These are phyloP conservation scores for Cupressus sempervirens DNA, from an alignment of 75 land plant species.

Conservation along the genomic window DNA sequence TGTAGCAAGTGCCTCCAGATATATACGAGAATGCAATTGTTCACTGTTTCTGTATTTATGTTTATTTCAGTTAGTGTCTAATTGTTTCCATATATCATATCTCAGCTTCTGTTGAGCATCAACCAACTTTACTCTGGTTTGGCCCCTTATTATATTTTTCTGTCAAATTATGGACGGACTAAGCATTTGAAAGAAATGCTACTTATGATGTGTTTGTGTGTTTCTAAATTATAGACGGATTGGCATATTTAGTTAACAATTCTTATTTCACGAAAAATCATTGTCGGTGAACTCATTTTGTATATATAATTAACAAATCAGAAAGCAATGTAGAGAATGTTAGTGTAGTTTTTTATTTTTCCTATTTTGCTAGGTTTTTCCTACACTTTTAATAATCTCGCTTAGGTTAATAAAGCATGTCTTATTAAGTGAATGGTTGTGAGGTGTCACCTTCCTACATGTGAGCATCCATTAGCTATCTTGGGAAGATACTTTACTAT, in stretches of 20 bases:
- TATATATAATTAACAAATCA: not conserved
- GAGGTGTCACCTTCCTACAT: too few species aligned
- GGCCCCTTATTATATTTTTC: not conserved
- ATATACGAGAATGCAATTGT: not conserved
- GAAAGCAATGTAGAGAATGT: not conserved
- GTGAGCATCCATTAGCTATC: too few species aligned
- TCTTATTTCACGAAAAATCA: too few species aligned
- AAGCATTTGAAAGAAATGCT: not conserved
- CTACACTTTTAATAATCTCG: too few species aligned
- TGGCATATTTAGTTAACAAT: too few species aligned
- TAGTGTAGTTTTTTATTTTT: too few species aligned
- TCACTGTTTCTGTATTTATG: not conserved
- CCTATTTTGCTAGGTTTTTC: too few species aligned
- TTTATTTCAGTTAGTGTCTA: not conserved
- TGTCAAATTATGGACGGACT: not conserved
- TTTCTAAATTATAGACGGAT: not conserved
- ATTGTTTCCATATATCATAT: not conserved
- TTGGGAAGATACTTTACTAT: too few species aligned
- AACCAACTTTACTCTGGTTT: not conserved
- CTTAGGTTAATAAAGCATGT: too few species aligned
- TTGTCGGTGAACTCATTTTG: too few species aligned
- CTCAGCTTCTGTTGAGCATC: not conserved
- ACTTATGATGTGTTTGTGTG: not conserved
- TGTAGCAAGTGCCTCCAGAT: not conserved
- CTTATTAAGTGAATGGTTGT: too few species aligned